Conservation (phyloP, 805 yeast species). For the Jamesozyma gamospora region DNA sequence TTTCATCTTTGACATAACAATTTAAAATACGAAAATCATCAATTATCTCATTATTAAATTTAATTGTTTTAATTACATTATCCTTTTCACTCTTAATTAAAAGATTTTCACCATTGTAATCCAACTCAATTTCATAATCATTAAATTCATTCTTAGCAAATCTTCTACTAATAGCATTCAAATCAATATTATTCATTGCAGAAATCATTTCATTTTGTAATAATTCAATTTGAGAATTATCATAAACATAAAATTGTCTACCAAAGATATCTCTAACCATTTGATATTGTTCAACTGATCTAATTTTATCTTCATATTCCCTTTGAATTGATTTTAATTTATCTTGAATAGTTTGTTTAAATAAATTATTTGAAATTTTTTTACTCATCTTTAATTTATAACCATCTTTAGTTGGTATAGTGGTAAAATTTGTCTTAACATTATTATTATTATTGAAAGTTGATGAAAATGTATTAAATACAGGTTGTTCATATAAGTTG, state of each 20-base stretch:
- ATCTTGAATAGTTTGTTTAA: constrained; percentile 12
- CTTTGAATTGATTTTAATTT: constrained; percentile 7
- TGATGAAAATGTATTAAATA: not conserved
- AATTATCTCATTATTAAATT: constrained; percentile 13
- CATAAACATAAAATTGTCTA: constrained; percentile 25
- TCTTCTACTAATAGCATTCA: constrained; percentile 12
- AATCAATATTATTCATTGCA: constrained; percentile 13
- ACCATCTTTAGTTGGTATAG: constrained; percentile 4
- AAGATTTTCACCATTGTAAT: constrained; percentile 19
- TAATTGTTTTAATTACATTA: constrained; percentile 12
- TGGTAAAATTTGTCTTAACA: not conserved
- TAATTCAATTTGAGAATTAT: constrained; percentile 13
- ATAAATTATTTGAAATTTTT: constrained; percentile 11
- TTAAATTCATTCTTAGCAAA: constrained; percentile 19
- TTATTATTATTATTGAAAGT: not conserved
- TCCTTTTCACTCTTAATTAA: constrained; percentile 15
- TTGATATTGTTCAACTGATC: constrained; percentile 13
- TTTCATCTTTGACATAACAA: constrained; percentile 17
- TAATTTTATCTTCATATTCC: constrained; percentile 5
- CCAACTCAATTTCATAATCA: constrained; percentile 23
- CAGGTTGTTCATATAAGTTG: not conserved
- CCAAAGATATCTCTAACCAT: constrained; percentile 22
- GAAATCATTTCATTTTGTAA: constrained; percentile 4
- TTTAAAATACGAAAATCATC: constrained; percentile 18
- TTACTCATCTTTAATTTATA: constrained; percentile 12